Percentiles rank a stretch among this genome's conserved stretches.
Conservation (phyloP, 2,329 filamentous ascomycete species). For the Alternaria dauci region DNA sequence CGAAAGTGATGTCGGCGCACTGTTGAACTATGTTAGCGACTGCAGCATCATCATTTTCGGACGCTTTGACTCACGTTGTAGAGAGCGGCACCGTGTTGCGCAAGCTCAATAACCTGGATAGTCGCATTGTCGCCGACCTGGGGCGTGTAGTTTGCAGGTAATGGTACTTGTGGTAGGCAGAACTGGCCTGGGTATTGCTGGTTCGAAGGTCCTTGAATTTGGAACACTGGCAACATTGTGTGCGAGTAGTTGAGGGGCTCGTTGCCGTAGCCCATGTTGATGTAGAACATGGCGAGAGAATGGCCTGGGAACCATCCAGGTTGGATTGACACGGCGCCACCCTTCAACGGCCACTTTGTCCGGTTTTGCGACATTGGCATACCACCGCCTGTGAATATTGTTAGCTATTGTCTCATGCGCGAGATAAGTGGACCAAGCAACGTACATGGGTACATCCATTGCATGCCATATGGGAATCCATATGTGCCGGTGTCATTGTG, state of each 20-base stretch:
- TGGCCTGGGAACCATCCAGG: conserved; percentile 97
- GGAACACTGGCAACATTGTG: conserved; percentile 80
- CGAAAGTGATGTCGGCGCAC: conserved; percentile 96
- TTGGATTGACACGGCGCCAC: conserved; percentile 88
- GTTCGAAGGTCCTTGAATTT: conserved; percentile 82
- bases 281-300: conserved; percentile 79
- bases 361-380: conserved; percentile 79
- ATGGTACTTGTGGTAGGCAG: conserved; percentile 87
- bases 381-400: conserved; percentile 74
- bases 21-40: conserved; percentile 50
- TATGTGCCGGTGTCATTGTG: conserved; percentile 58
- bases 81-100: conserved; percentile 81
- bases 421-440: conserved; percentile 20
- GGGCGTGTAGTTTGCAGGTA: conserved; percentile 75
- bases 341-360: conserved; percentile 87
- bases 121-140: conserved; percentile 87
- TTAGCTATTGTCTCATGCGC: conserved; percentile 16
- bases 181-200: conserved; percentile 86
- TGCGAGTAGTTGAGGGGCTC: conserved; percentile 88
- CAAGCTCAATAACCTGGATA: conserved; percentile 85
- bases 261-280: conserved; percentile 88
- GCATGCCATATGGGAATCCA: conserved; percentile 84
- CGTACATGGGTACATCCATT: conserved; percentile 95
- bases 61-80: conserved; percentile 71
- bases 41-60: neutral